Conservation (phyloP, 495 filamentous ascomycete species). For the Schizothecium vesticola region DNA sequence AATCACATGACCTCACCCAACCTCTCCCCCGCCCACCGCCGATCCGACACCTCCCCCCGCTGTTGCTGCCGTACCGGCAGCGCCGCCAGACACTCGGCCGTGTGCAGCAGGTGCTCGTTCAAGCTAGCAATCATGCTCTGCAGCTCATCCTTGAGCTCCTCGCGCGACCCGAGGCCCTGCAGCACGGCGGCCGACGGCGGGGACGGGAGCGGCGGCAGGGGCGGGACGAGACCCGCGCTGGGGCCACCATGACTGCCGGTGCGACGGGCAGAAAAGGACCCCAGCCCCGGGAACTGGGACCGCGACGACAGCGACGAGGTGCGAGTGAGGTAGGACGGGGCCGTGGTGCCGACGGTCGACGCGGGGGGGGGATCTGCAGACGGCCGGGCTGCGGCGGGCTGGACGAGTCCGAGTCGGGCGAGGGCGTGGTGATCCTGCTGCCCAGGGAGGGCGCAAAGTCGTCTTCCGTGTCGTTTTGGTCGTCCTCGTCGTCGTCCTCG, state of each 20-base stretch:
- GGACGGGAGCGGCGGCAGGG: conserved; percentile 4
- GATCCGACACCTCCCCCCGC: not conserved
- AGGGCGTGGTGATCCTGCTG: not conserved
- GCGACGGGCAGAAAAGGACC: not conserved
- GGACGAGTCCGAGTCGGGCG: not conserved
- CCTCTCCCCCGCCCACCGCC: not conserved
- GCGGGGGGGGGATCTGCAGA: not conserved
- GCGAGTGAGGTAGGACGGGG: not conserved
- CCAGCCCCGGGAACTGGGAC: not conserved
- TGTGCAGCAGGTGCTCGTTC: conserved; percentile 10
- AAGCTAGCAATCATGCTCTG: conserved; percentile 8
- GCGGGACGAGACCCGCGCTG: conserved; percentile 1
- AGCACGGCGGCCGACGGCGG: conserved; percentile 6
- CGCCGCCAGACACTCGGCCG: conserved; percentile 6
- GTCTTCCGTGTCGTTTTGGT: not conserved
- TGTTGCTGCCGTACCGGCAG: conserved; percentile 1
- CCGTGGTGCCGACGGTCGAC: not conserved
- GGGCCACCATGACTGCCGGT: not conserved
- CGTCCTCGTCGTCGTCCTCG: not conserved
- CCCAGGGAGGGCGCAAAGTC: not conserved
- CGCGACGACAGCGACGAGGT: not conserved
- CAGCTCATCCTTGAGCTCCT: conserved; percentile 10
- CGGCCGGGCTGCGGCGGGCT: not conserved
- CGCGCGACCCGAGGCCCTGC: conserved; percentile 3
- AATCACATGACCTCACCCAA: not conserved